Evolutionary conservation across 257 asterid species (phyloP), one percentile per base, ranked within the genome.

Genomic region (Haberlea rhodopensis): DNA sequence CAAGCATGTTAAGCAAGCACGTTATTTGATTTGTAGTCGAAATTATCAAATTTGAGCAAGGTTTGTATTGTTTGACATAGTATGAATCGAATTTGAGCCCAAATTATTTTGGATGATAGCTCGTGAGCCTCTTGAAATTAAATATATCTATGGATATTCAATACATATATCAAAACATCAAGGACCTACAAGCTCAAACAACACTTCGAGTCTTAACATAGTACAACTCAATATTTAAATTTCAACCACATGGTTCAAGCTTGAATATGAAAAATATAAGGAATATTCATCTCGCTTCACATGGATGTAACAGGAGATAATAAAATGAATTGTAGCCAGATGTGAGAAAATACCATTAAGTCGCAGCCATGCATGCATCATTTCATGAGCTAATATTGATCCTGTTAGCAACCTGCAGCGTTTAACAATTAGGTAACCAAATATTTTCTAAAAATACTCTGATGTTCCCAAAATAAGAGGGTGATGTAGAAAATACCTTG

Each of bases 301-400:
- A 2, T 4, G 48, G 4, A 37, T 3, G 21, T 20, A 34, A 65
- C 8, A 26, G 40, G 6, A 8, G 62, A 52, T 3, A 40, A 4
- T 5, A 24, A 34, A 48, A 23, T 20, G 21, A 28, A 15, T 8
- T 28, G 19, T 8, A 19, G 24, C 22, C 2, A 18, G 53, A 28
- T 10, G 63, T 21, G 56, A 27, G 63, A 29, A 78, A 45, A 37
- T 48, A 91, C 98, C 98, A 60, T 79, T 84, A 24, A 89, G 89
- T 64, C 96, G 82, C 67, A 91, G 63, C 98, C 98, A 91, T 15
- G 96, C 96, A 27, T 91, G 96, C 98, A 89, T 91, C 98, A 87
- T 83, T 80, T 91, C 98, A 67, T 91, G 98, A 52, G 98, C 96
- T 74, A 91, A 76, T 69, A 91, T 87, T 13, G 89, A 80, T 63